Percentiles rank a stretch among this genome's conserved stretches.
Evolutionary conservation across 176 grass and related monocot species (phyloP).

Genomic region (Eleusine coracana): DNA sequence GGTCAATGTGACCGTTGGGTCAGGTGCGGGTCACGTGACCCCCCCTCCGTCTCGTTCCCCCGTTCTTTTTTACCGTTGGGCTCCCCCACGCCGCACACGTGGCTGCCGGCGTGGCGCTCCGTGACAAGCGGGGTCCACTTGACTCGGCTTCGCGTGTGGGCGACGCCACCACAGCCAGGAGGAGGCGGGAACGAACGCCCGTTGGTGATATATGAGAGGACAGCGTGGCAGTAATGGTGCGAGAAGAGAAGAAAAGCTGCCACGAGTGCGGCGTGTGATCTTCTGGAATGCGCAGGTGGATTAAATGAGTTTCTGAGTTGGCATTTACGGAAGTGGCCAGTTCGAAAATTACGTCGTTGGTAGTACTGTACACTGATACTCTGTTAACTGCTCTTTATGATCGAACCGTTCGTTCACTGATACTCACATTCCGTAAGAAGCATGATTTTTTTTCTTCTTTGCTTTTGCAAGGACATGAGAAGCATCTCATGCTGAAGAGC

Average conservation of each 20-base stretch:
- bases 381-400: background rate
- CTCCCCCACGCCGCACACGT: slow-evolving; percentile 7
- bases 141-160: slow-evolving; percentile 2
- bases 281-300: background rate
- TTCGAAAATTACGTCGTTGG: background rate
- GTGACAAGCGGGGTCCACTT: background rate
- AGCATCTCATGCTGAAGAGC: too few relatives aligned
- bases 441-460: too few relatives aligned
- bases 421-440: background rate
- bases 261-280: background rate
- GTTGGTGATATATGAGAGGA: background rate
- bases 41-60: background rate
- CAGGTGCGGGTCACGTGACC: slow-evolving; percentile 67
- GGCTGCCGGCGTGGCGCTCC: background rate
- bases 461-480: too few relatives aligned
- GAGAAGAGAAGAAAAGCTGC: background rate
- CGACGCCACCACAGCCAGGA: slow-evolving; percentile 23
- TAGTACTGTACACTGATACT: background rate
- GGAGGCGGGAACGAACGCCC: background rate
- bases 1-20: slow-evolving; percentile 69
- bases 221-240: slow-evolving; percentile 3
- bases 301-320: slow-evolving; percentile 8
- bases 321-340: slow-evolving; percentile 1
- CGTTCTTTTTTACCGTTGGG: slow-evolving; percentile 45
- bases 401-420: background rate